Conservation (phyloP, 2,329 filamentous ascomycete species). For the Trichoderma semiorbis region DNA sequence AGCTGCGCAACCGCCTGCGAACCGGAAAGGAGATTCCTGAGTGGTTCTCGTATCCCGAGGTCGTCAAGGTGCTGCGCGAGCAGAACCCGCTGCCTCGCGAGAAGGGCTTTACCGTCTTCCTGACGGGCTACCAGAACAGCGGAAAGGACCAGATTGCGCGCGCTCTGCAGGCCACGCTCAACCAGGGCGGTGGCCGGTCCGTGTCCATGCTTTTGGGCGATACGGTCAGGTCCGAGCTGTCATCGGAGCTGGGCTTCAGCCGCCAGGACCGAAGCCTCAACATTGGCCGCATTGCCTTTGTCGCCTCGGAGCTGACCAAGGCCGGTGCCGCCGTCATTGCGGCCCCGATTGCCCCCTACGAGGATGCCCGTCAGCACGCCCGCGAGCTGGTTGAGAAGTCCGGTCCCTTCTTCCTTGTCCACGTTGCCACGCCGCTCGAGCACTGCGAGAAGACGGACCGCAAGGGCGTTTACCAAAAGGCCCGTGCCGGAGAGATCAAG, state of each 20-base stretch:
- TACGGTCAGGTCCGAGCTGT: conserved; percentile 89
- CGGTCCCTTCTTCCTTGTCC: conserved; percentile 90
- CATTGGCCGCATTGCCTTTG: conserved; percentile 93
- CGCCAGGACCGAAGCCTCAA: conserved; percentile 90
- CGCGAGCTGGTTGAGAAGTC: conserved; percentile 82
- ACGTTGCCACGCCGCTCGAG: conserved; percentile 90
- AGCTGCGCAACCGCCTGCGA: conserved; percentile 86
- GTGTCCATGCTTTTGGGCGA: conserved; percentile 94
- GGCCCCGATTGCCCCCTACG: conserved; percentile 92
- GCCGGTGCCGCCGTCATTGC: conserved; percentile 93
- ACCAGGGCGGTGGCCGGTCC: conserved; percentile 94
- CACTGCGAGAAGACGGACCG: conserved; percentile 94
- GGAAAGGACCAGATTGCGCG: conserved; percentile 97
- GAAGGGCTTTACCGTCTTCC: conserved; percentile 97
- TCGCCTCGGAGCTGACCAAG: conserved; percentile 89
- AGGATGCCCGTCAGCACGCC: conserved; percentile 70
- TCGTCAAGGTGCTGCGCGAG: conserved; percentile 92
- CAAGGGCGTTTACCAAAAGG: conserved; percentile 81
- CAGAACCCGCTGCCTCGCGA: conserved; percentile 86
- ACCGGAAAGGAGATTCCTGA: conserved; percentile 94
- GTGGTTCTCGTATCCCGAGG: conserved; percentile 99
- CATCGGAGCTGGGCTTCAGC: conserved; percentile 92
- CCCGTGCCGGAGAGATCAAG: conserved; percentile 87
- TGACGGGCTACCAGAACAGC: conserved; percentile 93
- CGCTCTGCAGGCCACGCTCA: conserved; percentile 92